Evolutionary conservation across 371 early-diverging fungal species (phyloP).

Genomic region (Parasitella parasitica): DNA sequence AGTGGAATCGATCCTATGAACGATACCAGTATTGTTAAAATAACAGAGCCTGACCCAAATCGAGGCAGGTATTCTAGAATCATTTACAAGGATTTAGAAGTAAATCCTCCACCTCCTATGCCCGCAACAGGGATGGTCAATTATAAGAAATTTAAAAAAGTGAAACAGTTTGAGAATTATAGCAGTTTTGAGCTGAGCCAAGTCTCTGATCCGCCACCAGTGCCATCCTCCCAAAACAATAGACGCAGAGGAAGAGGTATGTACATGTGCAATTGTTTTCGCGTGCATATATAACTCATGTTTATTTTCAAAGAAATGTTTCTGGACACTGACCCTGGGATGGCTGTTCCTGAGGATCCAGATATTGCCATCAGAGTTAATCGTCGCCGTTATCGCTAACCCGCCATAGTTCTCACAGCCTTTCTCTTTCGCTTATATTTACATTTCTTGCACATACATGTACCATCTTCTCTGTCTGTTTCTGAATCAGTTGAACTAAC

Average conservation of each 20-base stretch:
- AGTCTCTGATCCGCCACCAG: background rate
- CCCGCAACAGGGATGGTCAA: background rate
- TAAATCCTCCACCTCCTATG: background rate
- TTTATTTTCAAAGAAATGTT: background rate
- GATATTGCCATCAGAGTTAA: background rate
- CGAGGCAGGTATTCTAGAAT: background rate
- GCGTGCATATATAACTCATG: background rate
- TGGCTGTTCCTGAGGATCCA: background rate
- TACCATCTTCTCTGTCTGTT: conserved; percentile 55
- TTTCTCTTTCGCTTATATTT: conserved; percentile 49
- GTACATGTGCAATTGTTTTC: background rate
- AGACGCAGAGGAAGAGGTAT: background rate
- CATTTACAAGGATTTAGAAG: background rate
- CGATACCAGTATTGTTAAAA: background rate
- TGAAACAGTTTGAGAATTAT: background rate
- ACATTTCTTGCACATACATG: conserved; percentile 65
- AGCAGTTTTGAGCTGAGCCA: background rate
- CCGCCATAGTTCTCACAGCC: background rate
- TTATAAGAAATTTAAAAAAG: conserved; percentile 4
- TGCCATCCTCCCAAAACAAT: background rate
- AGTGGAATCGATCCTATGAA: background rate
- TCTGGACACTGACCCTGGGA: background rate
- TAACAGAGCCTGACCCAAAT: background rate
- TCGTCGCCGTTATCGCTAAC: background rate
- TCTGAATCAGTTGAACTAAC: conserved; percentile 59